Evolutionary conservation across 2,329 filamentous ascomycete genomes (phyloP), one percentile per base, ranked within the genome.

Genomic region (Venturiaceae sp.): DNA sequence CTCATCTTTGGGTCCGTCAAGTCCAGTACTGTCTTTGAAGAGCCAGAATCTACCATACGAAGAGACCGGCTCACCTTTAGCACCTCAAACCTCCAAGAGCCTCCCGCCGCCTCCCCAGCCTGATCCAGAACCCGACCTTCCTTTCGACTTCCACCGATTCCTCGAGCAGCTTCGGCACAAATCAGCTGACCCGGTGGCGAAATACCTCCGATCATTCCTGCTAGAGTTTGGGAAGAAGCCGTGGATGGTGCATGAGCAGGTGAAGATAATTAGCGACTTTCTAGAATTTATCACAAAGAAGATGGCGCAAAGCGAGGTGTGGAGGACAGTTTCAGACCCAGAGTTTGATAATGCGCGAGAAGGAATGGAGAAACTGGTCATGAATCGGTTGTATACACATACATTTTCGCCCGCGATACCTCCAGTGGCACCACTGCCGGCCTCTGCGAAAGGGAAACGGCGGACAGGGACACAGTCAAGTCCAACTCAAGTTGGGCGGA

Each of bases 211-310:
- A 63, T 97, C 94, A 0, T 99, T 99, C 67, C 76, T 99, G 32
- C 85, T 84, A 53, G 95, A 99, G 71, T 99, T 99, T 73, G 90
- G 85, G 36, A 99, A 97, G 76, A 90, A 92, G 65, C 94, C 97
- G 72, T 99, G 94, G 94, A 95, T 96, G 89, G 94, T 96, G 6
- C 94, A 99, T 70, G 94, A 99, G 74, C 94, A 99, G 72, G 94
- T 97, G 69, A 99, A 99, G 75, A 97, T 99, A 62, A 96, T 99
- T 61, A 85, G 90, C 64, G 95, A 99, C 70, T 99, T 99, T 65
- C 77, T 99, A 53, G 85, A 91, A 47, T 99, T 99, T 67, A 99
- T 99, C 63, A 88, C 89, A 57, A 96, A 96, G 74, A 97, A 97
- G 76, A 99, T 99, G 95, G 90, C 87, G 14, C 83, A 90, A 63